These are phyloP conservation scores for Psilocybe cyanescens DNA, from an alignment of 768 basidiomycete species.

Conservation along the genomic window DNA sequence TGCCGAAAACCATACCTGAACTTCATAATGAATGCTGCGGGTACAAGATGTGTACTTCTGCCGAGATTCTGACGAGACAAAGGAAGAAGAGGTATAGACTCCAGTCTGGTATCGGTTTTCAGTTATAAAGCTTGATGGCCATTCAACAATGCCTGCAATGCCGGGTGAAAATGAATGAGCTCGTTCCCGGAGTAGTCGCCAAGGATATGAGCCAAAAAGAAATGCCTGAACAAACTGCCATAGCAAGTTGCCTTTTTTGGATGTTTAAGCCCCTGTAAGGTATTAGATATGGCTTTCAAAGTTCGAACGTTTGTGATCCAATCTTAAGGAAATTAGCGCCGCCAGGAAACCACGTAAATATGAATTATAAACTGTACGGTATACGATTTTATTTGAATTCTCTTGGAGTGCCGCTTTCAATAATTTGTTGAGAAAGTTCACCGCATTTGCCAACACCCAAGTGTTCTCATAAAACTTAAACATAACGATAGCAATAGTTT, in stretches of 20 bases:
- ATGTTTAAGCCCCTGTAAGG: not conserved
- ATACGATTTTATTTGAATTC: too few relatives aligned
- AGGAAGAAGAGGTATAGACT: conserved; percentile 42
- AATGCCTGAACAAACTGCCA: not conserved
- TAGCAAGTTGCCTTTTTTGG: conserved; percentile 1
- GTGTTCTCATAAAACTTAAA: too few relatives aligned
- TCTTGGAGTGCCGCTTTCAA: too few relatives aligned
- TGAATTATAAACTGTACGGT: too few relatives aligned
- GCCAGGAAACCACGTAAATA: too few relatives aligned
- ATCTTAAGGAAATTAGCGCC: not conserved
- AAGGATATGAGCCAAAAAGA: not conserved
- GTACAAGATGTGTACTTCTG: conserved; percentile 23
- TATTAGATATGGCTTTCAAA: not conserved
- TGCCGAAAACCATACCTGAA: conserved; percentile 49
- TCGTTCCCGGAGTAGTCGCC: not conserved
- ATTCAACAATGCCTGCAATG: not conserved
- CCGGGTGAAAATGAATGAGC: not conserved
- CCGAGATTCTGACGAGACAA: conserved; percentile 25
- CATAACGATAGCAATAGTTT: too few relatives aligned
- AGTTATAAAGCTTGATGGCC: conserved; percentile 10
- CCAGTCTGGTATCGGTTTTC: conserved; percentile 29
- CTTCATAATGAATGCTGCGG: conserved; percentile 49
- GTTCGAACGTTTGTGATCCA: conserved; percentile 3
- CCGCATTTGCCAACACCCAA: too few relatives aligned
- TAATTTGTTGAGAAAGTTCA: too few relatives aligned